These are phyloP conservation scores for Cicer cuneatum DNA, from an alignment of 306 rosid species.

Conservation along the genomic window DNA sequence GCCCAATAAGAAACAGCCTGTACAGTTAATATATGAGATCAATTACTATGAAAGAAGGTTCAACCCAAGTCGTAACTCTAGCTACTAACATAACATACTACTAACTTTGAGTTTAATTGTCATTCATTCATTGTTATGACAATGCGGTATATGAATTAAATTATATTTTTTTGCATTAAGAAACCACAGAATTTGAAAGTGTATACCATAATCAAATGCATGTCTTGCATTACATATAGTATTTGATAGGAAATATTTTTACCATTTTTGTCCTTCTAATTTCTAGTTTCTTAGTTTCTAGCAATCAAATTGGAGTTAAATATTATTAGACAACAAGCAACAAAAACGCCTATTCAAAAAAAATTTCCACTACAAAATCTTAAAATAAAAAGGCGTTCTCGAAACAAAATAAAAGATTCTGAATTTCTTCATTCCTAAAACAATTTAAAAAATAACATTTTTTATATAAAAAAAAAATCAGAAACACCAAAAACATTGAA, in stretches of 20 bases:
- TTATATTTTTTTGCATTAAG: no score
- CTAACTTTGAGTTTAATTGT: no score
- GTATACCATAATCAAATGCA: not conserved
- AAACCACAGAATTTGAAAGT: not conserved
- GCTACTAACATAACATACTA: no score
- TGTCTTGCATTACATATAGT: slow-evolving; percentile 3
- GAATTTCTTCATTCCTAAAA: not conserved
- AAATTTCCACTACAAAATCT: slow-evolving; percentile 10
- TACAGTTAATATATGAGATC: not conserved
- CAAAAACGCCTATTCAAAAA: not conserved
- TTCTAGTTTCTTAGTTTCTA: not conserved
- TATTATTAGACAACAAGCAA: not conserved
- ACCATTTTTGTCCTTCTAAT: not conserved
- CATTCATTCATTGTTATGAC: no score
- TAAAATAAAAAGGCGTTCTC: not conserved
- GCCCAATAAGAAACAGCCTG: slow-evolving; percentile 81
- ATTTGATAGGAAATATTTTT: not conserved
- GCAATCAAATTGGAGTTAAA: not conserved
- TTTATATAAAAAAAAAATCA: not conserved
- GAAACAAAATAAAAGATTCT: not conserved
- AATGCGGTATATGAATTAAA: no score
- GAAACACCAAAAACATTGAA: slow-evolving; percentile 6
- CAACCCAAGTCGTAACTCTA: no score
- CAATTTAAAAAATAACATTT: not conserved
- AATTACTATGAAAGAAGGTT: not conserved